Conservation (phyloP, 164 flowering plant genomes). For the Berberis vulgaris region DNA sequence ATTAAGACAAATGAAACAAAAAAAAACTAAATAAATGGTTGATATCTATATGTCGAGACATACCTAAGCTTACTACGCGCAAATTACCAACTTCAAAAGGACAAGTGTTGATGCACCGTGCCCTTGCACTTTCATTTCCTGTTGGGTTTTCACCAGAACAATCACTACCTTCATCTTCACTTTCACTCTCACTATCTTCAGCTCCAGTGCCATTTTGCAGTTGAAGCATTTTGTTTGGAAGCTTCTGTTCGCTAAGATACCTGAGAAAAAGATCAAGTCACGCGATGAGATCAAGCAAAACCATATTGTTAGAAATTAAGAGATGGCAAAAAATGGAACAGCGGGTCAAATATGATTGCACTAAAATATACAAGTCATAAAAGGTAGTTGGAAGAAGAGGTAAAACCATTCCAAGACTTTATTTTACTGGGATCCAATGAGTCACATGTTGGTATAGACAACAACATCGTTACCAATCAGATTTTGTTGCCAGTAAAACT, state of each 20-base stretch:
- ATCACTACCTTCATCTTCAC: conserved; percentile 35
- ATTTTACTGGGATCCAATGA: too few relatives aligned
- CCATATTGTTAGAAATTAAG: too few relatives aligned
- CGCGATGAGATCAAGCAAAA: too few relatives aligned
- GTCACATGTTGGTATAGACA: too few relatives aligned
- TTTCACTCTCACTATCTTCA: conserved; percentile 28
- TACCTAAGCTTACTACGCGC: conserved; percentile 57
- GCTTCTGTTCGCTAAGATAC: conserved; percentile 63
- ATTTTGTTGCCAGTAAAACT: too few relatives aligned
- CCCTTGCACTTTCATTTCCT: conserved; percentile 17
- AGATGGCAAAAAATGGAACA: too few relatives aligned
- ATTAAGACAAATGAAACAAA: too few relatives aligned
- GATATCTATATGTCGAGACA: conserved; percentile 7
- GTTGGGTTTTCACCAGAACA: conserved; percentile 33
- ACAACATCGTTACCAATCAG: too few relatives aligned
- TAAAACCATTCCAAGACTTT: too few relatives aligned
- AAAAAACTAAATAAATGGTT: not conserved
- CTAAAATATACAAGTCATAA: too few relatives aligned
- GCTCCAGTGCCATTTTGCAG: conserved; percentile 30
- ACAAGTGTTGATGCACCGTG: conserved; percentile 14
- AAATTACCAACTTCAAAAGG: conserved; percentile 52
- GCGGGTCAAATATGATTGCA: too few relatives aligned
- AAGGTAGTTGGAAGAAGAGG: too few relatives aligned
- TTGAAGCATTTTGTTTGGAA: conserved; percentile 55
- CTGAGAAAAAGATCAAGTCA: conserved; percentile 18